These are phyloP conservation scores for Benincasa hispida DNA, from an alignment of 306 rosid genomes.

Conservation along the genomic window DNA sequence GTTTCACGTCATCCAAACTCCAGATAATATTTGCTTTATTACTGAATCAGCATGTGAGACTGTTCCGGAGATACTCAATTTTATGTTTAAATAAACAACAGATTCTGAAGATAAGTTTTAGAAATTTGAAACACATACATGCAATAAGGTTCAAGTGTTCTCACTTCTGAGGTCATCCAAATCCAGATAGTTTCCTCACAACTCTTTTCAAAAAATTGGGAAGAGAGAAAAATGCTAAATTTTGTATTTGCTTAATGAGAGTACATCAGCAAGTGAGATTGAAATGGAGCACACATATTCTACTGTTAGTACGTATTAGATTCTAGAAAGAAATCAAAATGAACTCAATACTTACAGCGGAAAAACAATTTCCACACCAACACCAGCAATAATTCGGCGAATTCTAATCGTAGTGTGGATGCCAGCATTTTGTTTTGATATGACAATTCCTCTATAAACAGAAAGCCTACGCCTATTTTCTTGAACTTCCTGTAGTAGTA, in stretches of 20 bases:
- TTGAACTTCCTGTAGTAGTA: conserved; percentile 64
- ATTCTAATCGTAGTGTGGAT: conserved; percentile 86
- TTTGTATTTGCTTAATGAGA: not conserved
- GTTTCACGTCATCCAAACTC: not conserved
- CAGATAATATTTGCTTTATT: not conserved
- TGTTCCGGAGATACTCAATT: not conserved
- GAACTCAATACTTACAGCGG: conserved; percentile 54
- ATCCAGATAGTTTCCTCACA: not conserved
- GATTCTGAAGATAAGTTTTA: not conserved
- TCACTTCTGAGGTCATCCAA: not conserved
- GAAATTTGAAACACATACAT: not conserved
- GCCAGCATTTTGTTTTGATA: conserved; percentile 90
- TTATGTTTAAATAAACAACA: not conserved
- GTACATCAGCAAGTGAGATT: not conserved
- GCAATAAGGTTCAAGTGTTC: not conserved
- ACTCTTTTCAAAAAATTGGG: not conserved
- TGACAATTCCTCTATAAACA: conserved; percentile 77
- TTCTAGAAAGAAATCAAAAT: not conserved
- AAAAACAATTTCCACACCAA: conserved; percentile 90
- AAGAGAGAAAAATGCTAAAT: not conserved
- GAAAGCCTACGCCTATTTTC: conserved; percentile 88
- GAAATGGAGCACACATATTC: not conserved
- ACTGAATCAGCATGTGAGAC: not conserved
- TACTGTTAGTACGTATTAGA: not conserved
- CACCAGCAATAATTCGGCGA: conserved; percentile 84